A percentile compares a stretch with the other conserved stretches of the same genome.
Conservation (phyloP, 257 asterid species). For the Lycium barbarum region DNA sequence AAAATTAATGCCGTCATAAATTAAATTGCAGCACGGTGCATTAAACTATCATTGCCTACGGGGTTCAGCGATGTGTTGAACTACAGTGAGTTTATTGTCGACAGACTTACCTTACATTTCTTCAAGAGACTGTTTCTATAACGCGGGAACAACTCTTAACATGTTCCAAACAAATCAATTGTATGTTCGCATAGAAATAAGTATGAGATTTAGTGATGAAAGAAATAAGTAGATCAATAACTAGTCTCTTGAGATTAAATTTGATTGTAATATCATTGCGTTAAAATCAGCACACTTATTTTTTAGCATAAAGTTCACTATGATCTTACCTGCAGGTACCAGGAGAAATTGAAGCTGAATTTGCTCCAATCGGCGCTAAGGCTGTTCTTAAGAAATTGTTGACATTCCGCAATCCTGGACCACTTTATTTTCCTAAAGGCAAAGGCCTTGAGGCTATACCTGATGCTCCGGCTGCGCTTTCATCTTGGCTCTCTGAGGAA, state of each 20-base stretch:
- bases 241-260: neutral
- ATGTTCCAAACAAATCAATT: too few species aligned
- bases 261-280: neutral
- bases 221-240: too few species aligned
- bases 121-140: neutral
- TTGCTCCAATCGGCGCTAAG: constrained; percentile 17
- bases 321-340: constrained; percentile 5
- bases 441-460: constrained; percentile 6
- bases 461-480: constrained; percentile 36
- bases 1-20: too few species aligned
- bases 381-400: constrained; percentile 11
- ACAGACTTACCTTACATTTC: too few species aligned
- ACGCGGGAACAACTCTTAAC: too few species aligned
- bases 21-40: neutral
- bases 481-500: constrained; percentile 55
- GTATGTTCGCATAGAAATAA: too few species aligned
- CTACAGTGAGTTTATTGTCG: too few species aligned
- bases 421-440: constrained; percentile 23
- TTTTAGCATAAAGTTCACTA: neutral
- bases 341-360: constrained; percentile 33
- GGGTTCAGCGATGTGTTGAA: neutral
- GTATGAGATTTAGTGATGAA: too few species aligned
- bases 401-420: neutral
- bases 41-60: neutral
- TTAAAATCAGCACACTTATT: neutral